Evolutionary conservation across 768 basidiomycete species (phyloP), one percentile per base, ranked within the genome.

Genomic region (Lactifluus volemus): DNA sequence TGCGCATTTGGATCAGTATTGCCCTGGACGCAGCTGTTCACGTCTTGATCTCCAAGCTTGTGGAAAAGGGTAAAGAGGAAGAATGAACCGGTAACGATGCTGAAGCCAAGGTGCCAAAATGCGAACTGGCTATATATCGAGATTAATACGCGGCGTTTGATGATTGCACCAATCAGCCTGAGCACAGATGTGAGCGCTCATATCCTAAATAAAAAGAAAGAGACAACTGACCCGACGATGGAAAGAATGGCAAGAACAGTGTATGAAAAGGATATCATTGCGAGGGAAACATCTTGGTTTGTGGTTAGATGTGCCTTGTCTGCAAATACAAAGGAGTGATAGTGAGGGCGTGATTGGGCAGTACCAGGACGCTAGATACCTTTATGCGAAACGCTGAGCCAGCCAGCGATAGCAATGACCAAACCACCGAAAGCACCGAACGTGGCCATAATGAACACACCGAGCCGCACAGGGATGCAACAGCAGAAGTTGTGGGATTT

Each of bases 401-500:
- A 84, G 21, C 76, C 80, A 21, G 73, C 70, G 30, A 74, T 74
- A 45, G 77, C 73, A 29, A 84, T 66, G 55, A 78, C 67, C 1
- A 76, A 73, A 30, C 82, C 82, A 19, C 75, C 72, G 49, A 75
- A 60, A 30, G 78, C 59, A 48, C 74, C 75, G n/a, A 77, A 62
- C 61, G 81, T 67, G 56, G 78, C 74, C 61, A 84, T 69, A 44
- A 84, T 80, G 70, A 84, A 81, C 47, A 84, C 82, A 61, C 84
- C 83, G 57, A 83, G 75, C 66, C 84, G 78, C 69, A 85, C 84
- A 32, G 83, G 84, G 68, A 85, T 76, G 73, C 82, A 85, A 72
- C 80, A 83, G 72, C 81, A 84, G 71, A 85, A 85, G 67, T 73
- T 82, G 64, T 78, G 79, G 19, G 80, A 78, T 61, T 77, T 79